Evolutionary conservation across 208 protist genomes (phyloP).

Genomic region (Leptomonas pyrrhocoris): DNA sequence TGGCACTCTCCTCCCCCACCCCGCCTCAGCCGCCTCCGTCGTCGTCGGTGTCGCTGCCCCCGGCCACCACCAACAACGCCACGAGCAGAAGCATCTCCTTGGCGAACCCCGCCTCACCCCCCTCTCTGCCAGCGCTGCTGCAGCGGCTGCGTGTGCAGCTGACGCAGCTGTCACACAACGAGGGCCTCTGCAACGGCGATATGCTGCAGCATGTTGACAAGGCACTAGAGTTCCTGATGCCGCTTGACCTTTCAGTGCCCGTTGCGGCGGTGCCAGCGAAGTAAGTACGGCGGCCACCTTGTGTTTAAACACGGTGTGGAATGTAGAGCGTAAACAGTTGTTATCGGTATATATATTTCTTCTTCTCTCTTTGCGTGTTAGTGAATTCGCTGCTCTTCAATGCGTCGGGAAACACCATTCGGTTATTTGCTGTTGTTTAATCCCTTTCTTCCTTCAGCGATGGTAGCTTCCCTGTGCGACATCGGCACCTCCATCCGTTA

Average conservation of each 20-base stretch:
- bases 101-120: constrained; percentile 2
- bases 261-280: no score
- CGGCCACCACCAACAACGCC: no score
- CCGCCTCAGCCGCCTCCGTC: background rate
- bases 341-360: background rate
- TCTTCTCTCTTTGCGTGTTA: constrained; percentile 7
- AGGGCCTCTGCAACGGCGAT: background rate
- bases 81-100: no score
- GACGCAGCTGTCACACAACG: constrained; percentile 3
- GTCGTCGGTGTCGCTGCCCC: background rate
- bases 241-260: constrained; percentile 6
- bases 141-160: constrained; percentile 19
- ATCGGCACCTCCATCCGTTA: no score
- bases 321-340: no score
- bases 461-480: no score
- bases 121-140: constrained; percentile 17
- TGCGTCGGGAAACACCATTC: no score
- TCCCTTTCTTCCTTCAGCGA: no score
- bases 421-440: no score
- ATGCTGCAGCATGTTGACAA: constrained; percentile 9
- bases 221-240: constrained; percentile 13
- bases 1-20: background rate
- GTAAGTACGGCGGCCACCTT: no score
- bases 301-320: no score
- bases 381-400: background rate